Evolutionary conservation across 2,329 filamentous ascomycete genomes (phyloP).

Genomic region (Scleromitrula shiraiana): DNA sequence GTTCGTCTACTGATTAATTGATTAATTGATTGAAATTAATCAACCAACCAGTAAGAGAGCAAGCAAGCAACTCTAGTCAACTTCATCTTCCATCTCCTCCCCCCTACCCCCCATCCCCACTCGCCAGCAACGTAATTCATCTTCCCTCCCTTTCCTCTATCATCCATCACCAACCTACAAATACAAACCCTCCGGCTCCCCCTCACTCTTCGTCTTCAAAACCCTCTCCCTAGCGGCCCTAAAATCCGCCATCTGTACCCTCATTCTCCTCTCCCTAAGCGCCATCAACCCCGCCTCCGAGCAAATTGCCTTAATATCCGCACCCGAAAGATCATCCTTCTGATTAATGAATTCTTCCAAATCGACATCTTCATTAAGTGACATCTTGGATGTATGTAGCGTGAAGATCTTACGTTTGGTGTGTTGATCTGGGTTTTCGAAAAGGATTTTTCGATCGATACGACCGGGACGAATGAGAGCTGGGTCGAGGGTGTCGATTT

Average conservation of each 20-base stretch:
- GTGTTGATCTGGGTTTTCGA: constrained; percentile 66
- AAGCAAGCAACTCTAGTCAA: no score
- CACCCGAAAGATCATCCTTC: constrained; percentile 94
- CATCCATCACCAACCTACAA: constrained; percentile 59
- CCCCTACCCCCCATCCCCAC: no score
- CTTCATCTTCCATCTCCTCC: no score
- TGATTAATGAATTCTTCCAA: constrained; percentile 97
- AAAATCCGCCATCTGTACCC: constrained; percentile 98
- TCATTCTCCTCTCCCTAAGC: constrained; percentile 89
- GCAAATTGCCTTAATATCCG: constrained; percentile 98
- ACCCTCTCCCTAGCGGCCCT: constrained; percentile 85
- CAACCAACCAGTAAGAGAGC: no score
- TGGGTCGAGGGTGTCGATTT: constrained; percentile 95
- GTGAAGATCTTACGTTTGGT: constrained; percentile 98
- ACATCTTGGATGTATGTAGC: constrained; percentile 98
- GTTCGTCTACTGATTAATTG: no score
- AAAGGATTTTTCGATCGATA: constrained; percentile 95
- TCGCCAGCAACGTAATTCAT: no score
- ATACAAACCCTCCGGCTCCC: constrained; percentile 96
- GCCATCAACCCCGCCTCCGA: constrained; percentile 94
- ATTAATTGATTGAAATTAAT: no score
- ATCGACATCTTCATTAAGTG: constrained; percentile 89
- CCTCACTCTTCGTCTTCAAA: constrained; percentile 96
- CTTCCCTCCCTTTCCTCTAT: not conserved
- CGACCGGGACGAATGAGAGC: constrained; percentile 93